Evolutionary conservation across 176 grass and related monocot species (phyloP).

Genomic region (Hyparrhenia diplandra): DNA sequence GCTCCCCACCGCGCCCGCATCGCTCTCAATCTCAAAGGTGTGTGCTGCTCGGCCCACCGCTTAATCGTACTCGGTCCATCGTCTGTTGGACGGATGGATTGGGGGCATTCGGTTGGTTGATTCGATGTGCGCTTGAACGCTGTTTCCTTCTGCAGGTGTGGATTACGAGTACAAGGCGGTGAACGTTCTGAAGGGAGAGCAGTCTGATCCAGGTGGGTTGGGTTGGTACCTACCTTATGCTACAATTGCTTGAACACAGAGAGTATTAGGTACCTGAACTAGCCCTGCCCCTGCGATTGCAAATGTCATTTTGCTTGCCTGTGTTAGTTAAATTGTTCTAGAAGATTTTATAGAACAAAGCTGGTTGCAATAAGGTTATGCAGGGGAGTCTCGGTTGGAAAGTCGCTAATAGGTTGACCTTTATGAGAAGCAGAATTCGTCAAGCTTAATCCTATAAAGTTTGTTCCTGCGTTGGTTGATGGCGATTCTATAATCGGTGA

Average conservation of each 20-base stretch:
- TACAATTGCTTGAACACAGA: neutral
- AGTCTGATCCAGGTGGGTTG: constrained; percentile 48
- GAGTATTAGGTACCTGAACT: neutral
- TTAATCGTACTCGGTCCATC: too few relatives aligned
- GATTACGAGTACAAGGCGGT: constrained; percentile 54
- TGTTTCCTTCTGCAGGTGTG: neutral
- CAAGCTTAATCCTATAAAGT: constrained; percentile 56
- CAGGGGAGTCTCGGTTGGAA: neutral
- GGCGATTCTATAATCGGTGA: constrained; percentile 18
- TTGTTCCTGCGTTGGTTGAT: constrained; percentile 32
- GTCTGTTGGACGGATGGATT: neutral
- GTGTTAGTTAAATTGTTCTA: neutral
- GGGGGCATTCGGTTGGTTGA: neutral
- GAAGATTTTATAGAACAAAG: neutral
- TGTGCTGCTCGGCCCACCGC: too few relatives aligned
- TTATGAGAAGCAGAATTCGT: constrained; percentile 34
- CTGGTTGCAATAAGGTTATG: neutral
- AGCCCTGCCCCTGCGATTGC: neutral
- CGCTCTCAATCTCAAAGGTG: too few relatives aligned
- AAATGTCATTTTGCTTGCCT: neutral
- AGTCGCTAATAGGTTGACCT: neutral
- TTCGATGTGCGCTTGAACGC: neutral
- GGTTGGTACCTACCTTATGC: too few relatives aligned
- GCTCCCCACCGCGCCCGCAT: neutral
- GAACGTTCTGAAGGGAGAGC: constrained; percentile 47